These are phyloP conservation scores for Micromonas pusilla DNA, from an alignment of 139 green algal species.

Conservation along the genomic window DNA sequence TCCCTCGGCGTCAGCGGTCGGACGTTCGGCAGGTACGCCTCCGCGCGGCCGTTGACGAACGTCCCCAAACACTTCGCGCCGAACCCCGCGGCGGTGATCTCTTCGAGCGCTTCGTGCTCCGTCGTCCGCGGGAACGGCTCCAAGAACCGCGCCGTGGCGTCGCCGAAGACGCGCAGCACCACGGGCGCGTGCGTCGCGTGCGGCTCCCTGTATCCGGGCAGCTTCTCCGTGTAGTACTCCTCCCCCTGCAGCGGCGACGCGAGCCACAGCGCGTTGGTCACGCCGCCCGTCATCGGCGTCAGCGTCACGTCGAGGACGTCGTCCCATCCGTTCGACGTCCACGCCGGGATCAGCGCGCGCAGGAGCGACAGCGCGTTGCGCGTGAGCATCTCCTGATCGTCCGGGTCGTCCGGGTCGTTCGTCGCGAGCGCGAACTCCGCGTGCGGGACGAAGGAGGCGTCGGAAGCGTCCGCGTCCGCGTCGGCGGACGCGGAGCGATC, in stretches of 20 bases:
- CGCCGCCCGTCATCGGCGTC: constrained; percentile 66
- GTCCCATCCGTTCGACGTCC: too few relatives aligned
- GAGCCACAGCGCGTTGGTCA: constrained; percentile 63
- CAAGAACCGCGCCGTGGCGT: constrained; percentile 80
- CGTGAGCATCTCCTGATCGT: background rate
- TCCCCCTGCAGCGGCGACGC: background rate
- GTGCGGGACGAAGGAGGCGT: too few relatives aligned
- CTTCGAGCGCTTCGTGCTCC: constrained; percentile 53
- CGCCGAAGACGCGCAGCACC: constrained; percentile 78
- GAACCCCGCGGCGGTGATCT: constrained; percentile 62
- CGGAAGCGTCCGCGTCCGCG: too few relatives aligned
- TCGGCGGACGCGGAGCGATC: too few relatives aligned
- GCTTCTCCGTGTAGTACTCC: background rate
- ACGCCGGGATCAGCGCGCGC: background rate
- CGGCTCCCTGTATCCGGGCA: background rate
- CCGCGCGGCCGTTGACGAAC: constrained; percentile 29
- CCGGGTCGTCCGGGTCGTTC: too few relatives aligned
- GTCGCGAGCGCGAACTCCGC: too few relatives aligned
- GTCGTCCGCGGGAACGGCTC: constrained; percentile 57
- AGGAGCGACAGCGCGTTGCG: background rate
- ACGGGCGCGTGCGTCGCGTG: constrained; percentile 41
- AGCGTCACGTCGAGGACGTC: constrained; percentile 20
- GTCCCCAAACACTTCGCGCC: constrained; percentile 53
- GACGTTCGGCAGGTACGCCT: constrained; percentile 56
- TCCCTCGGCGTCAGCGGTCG: constrained; percentile 45